A percentile compares a stretch with the other conserved stretches of the same genome.
phyloP scores from a whole-genome alignment of 2,329 filamentous ascomycete species.

The Colletotrichum neosansevieriae region DNA sequence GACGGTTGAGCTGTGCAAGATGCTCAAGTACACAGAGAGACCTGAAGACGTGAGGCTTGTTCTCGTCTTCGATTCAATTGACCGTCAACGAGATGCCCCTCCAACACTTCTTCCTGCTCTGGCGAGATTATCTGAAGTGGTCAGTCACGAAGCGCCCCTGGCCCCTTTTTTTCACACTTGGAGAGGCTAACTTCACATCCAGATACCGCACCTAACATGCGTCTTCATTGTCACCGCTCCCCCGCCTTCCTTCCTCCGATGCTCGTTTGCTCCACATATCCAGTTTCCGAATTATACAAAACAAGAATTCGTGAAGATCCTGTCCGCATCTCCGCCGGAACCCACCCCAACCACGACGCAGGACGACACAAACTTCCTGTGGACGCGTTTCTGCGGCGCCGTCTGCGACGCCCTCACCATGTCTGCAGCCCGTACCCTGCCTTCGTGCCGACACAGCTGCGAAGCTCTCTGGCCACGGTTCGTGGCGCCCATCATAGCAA shows the following conservation, averaged over 20 bases:
- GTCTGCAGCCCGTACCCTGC: slow-evolving; percentile 82
- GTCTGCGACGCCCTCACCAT: slow-evolving; percentile 90
- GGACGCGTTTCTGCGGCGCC: slow-evolving; percentile 83
- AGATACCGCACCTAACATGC: slow-evolving; percentile 84
- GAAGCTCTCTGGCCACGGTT: slow-evolving; percentile 87
- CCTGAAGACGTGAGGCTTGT: slow-evolving; percentile 72
- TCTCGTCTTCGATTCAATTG: slow-evolving; percentile 88
- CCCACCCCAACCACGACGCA: slow-evolving; percentile 62
- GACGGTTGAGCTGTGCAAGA: slow-evolving; percentile 75
- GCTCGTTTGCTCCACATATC: slow-evolving; percentile 75
- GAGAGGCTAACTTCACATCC: slow-evolving; percentile 27
- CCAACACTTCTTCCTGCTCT: slow-evolving; percentile 84
- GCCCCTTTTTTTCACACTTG: neutral
- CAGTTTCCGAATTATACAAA: slow-evolving; percentile 89
- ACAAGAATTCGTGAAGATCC: slow-evolving; percentile 80
- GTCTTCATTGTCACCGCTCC: slow-evolving; percentile 83
- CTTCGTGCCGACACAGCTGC: slow-evolving; percentile 77
- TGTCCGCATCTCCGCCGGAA: slow-evolving; percentile 66
- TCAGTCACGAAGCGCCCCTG: slow-evolving; percentile 56
- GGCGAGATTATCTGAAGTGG: slow-evolving; percentile 83
- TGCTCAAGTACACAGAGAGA: slow-evolving; percentile 63
- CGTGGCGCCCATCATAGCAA: slow-evolving; percentile 79
- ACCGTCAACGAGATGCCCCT: slow-evolving; percentile 83
- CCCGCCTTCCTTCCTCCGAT: slow-evolving; percentile 76
- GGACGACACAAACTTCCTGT: slow-evolving; percentile 74